These are phyloP conservation scores for Coemansia sp. DNA, from an alignment of 192 early-diverging fungal species.

Conservation along the genomic window DNA sequence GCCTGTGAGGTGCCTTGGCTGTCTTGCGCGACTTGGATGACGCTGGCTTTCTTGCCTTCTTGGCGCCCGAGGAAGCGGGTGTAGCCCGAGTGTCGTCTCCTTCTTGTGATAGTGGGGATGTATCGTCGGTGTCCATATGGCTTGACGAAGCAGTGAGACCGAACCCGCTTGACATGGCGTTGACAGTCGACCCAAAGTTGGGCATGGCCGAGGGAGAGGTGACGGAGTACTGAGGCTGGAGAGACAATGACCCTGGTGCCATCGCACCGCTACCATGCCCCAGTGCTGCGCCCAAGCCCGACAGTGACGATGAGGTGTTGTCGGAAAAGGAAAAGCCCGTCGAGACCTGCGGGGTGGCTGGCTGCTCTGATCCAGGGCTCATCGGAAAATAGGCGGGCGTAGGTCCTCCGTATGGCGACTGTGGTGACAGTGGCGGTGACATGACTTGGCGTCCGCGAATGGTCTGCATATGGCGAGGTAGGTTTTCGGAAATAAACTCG, in stretches of 20 bases:
- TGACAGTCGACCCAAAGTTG: neutral
- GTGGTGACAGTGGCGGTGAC: conserved; percentile 31
- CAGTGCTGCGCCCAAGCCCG: conserved; percentile 3
- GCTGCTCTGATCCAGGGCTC: neutral
- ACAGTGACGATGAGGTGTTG: neutral
- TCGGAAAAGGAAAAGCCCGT: conserved; percentile 2
- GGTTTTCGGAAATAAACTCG: conserved; percentile 25
- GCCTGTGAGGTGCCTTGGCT: conserved; percentile 11
- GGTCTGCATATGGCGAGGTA: conserved; percentile 21
- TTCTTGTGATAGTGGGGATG: neutral
- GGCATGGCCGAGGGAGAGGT: neutral
- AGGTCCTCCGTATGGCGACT: conserved; percentile 2
- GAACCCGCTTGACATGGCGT: neutral
- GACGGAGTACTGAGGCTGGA: neutral
- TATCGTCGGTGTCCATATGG: conserved; percentile 6
- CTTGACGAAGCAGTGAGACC: conserved; percentile 1
- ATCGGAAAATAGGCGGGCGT: conserved; percentile 4
- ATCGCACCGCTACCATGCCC: neutral
- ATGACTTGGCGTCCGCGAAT: neutral
- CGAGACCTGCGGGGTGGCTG: neutral
- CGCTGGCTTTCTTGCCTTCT: conserved; percentile 11
- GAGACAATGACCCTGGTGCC: neutral
- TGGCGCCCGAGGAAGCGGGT: neutral
- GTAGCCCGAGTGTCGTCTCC: neutral
- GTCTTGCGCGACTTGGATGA: conserved; percentile 9